phyloP scores from a whole-genome alignment of 441 rosid species.

The Metrosideros polymorpha region DNA sequence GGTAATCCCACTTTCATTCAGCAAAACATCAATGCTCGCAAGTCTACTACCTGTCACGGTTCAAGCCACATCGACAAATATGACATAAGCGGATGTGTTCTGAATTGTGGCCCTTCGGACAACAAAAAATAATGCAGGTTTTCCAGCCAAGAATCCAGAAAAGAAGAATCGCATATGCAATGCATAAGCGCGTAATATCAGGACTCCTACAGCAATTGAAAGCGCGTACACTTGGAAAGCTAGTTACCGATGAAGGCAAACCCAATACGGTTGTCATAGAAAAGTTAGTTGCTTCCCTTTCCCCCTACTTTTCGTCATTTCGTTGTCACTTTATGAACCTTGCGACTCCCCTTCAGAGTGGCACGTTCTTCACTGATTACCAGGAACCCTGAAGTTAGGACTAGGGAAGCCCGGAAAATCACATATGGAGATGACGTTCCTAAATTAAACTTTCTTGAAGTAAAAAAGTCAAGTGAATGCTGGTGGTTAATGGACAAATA shows the following conservation, averaged over 20 bases:
- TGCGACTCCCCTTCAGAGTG: background rate
- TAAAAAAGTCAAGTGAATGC: background rate
- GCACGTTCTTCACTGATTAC: background rate
- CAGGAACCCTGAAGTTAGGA: background rate
- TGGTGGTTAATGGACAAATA: background rate
- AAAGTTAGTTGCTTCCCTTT: background rate
- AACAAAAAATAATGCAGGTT: background rate
- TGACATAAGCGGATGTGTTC: background rate
- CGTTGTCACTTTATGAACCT: background rate
- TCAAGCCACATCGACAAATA: background rate
- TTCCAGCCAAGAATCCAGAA: constrained; percentile 16
- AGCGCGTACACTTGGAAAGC: background rate
- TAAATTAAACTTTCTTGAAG: background rate
- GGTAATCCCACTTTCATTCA: background rate
- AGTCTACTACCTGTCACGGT: background rate
- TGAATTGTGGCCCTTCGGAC: background rate
- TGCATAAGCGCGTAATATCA: constrained; percentile 9
- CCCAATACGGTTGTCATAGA: constrained; percentile 1
- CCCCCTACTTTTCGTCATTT: background rate
- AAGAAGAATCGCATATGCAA: constrained; percentile 3
- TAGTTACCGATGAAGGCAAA: constrained; percentile 5
- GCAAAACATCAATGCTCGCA: background rate
- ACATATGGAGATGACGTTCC: background rate
- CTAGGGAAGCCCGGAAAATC: background rate
- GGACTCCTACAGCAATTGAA: constrained; percentile 2